Evolutionary conservation across 2,329 filamentous ascomycete species (phyloP).

Genomic region (Pyrenophora teres): DNA sequence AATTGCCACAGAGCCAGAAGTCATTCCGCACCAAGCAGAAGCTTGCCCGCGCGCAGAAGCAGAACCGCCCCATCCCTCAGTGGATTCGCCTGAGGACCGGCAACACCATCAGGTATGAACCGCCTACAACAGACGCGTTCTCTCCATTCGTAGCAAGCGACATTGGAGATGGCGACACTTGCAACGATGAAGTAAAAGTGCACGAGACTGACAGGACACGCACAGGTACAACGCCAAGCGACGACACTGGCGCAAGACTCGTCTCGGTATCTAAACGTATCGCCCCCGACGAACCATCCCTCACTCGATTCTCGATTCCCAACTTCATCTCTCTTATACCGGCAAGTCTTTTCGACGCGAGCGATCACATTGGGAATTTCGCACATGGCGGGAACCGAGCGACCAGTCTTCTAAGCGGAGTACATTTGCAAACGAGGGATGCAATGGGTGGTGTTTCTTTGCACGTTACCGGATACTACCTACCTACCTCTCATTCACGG

Average conservation of each 20-base stretch:
- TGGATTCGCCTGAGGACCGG: constrained; percentile 98
- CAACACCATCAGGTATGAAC: constrained; percentile 97
- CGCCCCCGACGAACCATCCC: constrained; percentile 49
- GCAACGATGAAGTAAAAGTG: not conserved
- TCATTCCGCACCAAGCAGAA: constrained; percentile 99
- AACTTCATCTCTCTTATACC: constrained; percentile 28
- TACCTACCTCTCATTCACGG: constrained; percentile 36
- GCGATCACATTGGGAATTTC: constrained; percentile 36
- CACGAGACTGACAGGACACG: constrained; percentile 18
- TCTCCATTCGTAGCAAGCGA: not conserved
- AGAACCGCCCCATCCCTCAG: constrained; percentile 99
- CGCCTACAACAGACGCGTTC: not conserved
- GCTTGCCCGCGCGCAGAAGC: constrained; percentile 99
- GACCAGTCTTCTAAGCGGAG: constrained; percentile 31
- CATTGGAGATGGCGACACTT: constrained; percentile 3
- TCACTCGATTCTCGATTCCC: constrained; percentile 43
- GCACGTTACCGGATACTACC: constrained; percentile 30
- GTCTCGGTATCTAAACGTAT: constrained; percentile 91
- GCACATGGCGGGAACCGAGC: constrained; percentile 34
- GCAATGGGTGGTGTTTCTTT: constrained; percentile 28
- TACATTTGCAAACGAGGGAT: constrained; percentile 32
- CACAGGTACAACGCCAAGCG: constrained; percentile 99
- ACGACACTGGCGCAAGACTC: constrained; percentile 99
- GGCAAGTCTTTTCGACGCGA: constrained; percentile 29
- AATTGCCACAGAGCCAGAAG: constrained; percentile 83